Evolutionary conservation across 495 filamentous ascomycete species (phyloP), one percentile per base, ranked within the genome.

Genomic region (Emericellopsis terricola): DNA sequence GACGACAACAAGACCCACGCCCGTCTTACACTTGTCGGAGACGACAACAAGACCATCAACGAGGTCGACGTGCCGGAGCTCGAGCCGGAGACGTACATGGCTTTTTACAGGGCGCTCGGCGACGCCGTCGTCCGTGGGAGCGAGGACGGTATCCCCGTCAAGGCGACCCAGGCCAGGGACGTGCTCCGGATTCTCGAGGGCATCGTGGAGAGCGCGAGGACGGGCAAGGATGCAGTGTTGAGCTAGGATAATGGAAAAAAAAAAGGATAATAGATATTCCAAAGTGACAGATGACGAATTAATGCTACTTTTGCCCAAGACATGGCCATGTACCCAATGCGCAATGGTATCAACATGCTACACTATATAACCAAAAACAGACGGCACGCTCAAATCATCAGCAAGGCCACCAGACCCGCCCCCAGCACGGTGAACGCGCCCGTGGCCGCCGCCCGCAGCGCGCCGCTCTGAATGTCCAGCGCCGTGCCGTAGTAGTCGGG

Each of bases 111-210:
- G 38, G 58, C 69, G 40, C 65, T 89, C 42, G 78, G 64, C 1
- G 60, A 72, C 28, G 77, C 80, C 23, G 57, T 89, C 13, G 53
- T 51, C 15, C 69, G 65, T 14, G 65, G 74, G 28, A 46, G 53
- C 14, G 71, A 71, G 15, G 62, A 70, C 4, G 55, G 56, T 20
- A 60, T 82, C 11, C 80, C 78, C 2, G 82, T 86, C 4, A 76
- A 77, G 32, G 71, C 78, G 2, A 60, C 58, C 14, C 71, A 85
- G 49, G 78, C 79, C 8, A 64, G 68, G 10, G 65, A 78, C 47
- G 73, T 87, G 11, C 64, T 92, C 39, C 62, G 65, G 32, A 57
- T 92, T 41, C 75, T 92, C 34, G 83, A 91, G 56, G 55, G 78
- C 32, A 66, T 71, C 17, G 62, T 60, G 41, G 63, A 82, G 56